Percentiles rank a stretch among this genome's conserved stretches.
Conservation (phyloP, 2,329 filamentous ascomycete species). For the Teratosphaeria gauchensis region DNA sequence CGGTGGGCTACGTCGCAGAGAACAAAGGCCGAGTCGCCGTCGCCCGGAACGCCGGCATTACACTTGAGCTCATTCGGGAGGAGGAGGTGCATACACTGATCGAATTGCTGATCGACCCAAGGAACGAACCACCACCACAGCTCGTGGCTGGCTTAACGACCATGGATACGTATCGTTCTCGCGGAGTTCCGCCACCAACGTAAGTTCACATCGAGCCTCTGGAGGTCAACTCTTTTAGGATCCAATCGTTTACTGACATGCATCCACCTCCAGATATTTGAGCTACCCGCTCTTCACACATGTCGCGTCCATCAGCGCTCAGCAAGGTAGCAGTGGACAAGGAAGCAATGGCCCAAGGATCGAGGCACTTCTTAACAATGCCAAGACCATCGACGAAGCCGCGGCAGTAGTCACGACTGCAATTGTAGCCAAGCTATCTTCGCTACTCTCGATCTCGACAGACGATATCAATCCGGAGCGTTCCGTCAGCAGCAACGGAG, state of each 20-base stretch:
- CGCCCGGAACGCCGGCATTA: background rate
- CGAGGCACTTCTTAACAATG: background rate
- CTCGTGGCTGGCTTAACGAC: constrained; percentile 2
- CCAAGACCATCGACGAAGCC: background rate
- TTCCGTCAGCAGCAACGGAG: constrained; percentile 9
- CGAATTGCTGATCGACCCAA: background rate
- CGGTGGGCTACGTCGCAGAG: constrained; percentile 20
- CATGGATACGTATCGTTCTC: background rate
- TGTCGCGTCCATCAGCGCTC: background rate
- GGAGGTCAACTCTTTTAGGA: background rate
- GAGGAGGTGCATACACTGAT: constrained; percentile 1
- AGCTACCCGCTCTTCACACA: constrained; percentile 3
- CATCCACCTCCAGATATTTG: background rate
- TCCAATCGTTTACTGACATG: background rate
- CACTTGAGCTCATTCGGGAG: constrained; percentile 1
- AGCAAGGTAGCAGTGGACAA: background rate
- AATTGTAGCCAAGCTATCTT: background rate
- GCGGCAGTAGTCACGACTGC: background rate
- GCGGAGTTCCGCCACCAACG: background rate
- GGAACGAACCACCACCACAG: background rate
- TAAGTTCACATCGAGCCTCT: background rate
- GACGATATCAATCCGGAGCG: constrained; percentile 2
- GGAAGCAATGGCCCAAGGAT: background rate
- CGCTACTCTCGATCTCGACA: constrained; percentile 1
- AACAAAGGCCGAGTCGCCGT: background rate